These are phyloP conservation scores for Candida ovalis DNA, from an alignment of 805 yeast species.

Conservation along the genomic window DNA sequence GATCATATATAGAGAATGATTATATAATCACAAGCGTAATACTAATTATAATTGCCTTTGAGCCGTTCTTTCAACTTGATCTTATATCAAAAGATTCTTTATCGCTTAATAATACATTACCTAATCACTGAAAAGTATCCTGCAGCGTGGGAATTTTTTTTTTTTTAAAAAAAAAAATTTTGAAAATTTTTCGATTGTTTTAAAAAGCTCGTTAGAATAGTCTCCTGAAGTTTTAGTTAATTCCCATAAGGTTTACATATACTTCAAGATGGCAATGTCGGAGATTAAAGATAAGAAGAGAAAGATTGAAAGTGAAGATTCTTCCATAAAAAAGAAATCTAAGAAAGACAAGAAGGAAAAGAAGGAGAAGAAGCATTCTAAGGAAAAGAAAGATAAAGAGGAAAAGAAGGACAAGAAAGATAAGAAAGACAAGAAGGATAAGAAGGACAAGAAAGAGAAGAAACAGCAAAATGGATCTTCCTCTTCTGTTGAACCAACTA, in stretches of 20 bases:
- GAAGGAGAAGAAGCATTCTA: slow-evolving; percentile 24
- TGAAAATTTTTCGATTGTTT: slow-evolving; percentile 4
- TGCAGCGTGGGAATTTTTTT: too few species aligned
- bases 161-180: background rate
- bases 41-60: too few species aligned
- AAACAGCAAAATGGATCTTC: slow-evolving; percentile 33
- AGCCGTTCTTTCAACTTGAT: too few species aligned
- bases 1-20: too few species aligned
- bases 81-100: too few species aligned
- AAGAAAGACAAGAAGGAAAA: slow-evolving; percentile 27
- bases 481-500: slow-evolving; percentile 7
- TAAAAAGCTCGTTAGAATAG: slow-evolving; percentile 4
- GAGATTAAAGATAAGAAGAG: slow-evolving; percentile 30
- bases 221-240: too few species aligned
- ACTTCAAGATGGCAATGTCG: slow-evolving; percentile 19
- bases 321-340: slow-evolving; percentile 26
- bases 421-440: slow-evolving; percentile 23
- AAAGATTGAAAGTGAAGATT: slow-evolving; percentile 21
- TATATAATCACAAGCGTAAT: too few species aligned
- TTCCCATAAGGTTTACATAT: background rate
- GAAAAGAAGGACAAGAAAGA: slow-evolving; percentile 26
- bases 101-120: too few species aligned
- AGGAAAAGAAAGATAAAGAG: slow-evolving; percentile 30
- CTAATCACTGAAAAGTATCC: too few species aligned
- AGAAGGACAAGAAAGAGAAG: slow-evolving; percentile 31